Base-by-base conservation (phyloP, 164 flowering plant genomes). In the Chloranthus sessilifolius region DNA sequence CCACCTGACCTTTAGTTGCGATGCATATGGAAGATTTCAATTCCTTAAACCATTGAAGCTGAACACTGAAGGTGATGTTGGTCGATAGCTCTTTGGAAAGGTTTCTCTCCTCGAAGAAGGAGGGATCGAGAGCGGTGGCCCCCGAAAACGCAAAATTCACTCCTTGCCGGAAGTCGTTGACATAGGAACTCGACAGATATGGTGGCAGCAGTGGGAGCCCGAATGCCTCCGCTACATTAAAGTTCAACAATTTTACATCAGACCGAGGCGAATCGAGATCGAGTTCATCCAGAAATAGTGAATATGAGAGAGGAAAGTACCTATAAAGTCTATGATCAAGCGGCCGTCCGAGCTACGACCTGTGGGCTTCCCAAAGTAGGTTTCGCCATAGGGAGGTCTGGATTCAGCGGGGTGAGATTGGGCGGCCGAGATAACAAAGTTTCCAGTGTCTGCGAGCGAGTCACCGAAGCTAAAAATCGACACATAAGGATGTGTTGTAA, bases 61-160 rank as follows among this genome's bases (percentile, higher is more conserved):
- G 72, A 53, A 28, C 31, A 15, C 44, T 54, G 8, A 73, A 33
- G 46, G 77, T 59, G 5, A 41, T 8, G 17, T 61, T 64, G 8
- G 24, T 15, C 41, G 0, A 0, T 20, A 40, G 11, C 0, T 23
- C 7, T 41, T 10, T 26, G 0, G n/a, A n/a, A 2, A 3, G 2
- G 15, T 70, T 20, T 0, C 59, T 51, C 20, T 34, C 61, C 14
- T 58, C 59, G 5, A 38, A 29, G 50, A 47, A 17, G 9, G 55
- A 7, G 14, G 47, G 1, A 37, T 72, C 68, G 14, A 82, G 67
- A 2, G 83, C 83, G 0, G 85, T 77, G 14, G 79, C 77, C 34
- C 82, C 80, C 14, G 74, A 72, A 1, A 78, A 75, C 0, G 85
- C 89, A 45, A 82, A 80, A 47, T 77, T 82, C 19, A 65, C 78